Percentiles rank a stretch among this genome's conserved stretches.
These are phyloP conservation scores for Penicillium griseofulvum DNA, from an alignment of 2,329 filamentous ascomycete genomes.

Conservation along the genomic window DNA sequence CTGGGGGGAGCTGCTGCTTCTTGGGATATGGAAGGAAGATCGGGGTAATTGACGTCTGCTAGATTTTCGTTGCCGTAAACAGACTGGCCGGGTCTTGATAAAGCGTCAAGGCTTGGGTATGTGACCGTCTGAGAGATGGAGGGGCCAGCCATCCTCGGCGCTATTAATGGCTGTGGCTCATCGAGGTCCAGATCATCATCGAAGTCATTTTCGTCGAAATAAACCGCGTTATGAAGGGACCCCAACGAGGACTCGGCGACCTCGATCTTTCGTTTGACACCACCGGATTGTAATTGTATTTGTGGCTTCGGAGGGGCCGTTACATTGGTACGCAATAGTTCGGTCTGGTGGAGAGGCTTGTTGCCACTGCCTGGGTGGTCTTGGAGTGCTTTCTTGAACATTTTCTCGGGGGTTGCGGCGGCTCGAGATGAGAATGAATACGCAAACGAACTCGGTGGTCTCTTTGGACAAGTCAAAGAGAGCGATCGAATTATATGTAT, in stretches of 20 bases:
- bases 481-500: conserved; percentile 23
- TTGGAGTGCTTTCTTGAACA: conserved; percentile 45
- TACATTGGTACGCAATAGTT: conserved; percentile 27
- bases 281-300: conserved; percentile 28
- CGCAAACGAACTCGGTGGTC: conserved; percentile 18
- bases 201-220: conserved; percentile 78
- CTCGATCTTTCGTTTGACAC: conserved; percentile 42
- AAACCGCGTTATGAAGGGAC: conserved; percentile 51
- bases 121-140: conserved; percentile 11
- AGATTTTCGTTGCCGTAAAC: conserved; percentile 10
- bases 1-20: conserved; percentile 44
- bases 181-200: conserved; percentile 79
- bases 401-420: conserved; percentile 20
- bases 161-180: conserved; percentile 31
- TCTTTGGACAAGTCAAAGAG: conserved; percentile 21
- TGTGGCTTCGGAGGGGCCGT: conserved; percentile 20
- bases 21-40: conserved; percentile 32
- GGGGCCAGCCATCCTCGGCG: conserved; percentile 10
- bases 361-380: conserved; percentile 34
- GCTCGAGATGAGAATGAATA: conserved; percentile 28
- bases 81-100: conserved; percentile 5
- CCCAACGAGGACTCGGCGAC: conserved; percentile 37
- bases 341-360: conserved; percentile 37
- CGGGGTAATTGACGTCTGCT: conserved; percentile 36
- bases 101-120: conserved; percentile 20